phyloP scores from a whole-genome alignment of 352 stramenopile genomes.

The Phytophthora melonis region DNA sequence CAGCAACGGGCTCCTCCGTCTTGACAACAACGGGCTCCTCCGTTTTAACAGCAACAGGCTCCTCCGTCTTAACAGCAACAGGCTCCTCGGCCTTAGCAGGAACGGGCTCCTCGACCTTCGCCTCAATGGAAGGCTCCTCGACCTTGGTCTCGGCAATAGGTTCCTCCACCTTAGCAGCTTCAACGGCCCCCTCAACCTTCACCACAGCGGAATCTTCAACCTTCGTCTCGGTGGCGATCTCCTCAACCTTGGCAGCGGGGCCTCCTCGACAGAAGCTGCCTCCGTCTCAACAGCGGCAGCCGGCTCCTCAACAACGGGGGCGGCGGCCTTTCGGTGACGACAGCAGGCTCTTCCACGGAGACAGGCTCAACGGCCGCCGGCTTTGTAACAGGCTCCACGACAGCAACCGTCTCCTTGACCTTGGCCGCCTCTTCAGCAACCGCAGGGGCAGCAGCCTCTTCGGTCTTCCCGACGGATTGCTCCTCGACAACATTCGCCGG shows the following conservation, averaged over 20 bases:
- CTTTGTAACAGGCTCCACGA: constrained; percentile 13
- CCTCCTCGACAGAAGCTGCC: background rate
- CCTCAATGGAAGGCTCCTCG: constrained; percentile 12
- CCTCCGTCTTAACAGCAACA: background rate
- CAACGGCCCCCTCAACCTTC: constrained; percentile 2
- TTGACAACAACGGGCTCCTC: constrained; percentile 4
- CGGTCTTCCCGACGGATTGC: constrained; percentile 3
- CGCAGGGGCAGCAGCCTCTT: constrained; percentile 12
- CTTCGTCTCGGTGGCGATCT: background rate
- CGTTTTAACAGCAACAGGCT: constrained; percentile 5
- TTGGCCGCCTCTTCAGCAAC: constrained; percentile 3
- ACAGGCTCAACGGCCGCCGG: background rate
- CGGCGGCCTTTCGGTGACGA: constrained; percentile 13
- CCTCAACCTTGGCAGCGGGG: constrained; percentile 8
- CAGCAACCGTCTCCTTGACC: constrained; percentile 9
- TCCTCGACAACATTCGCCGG: constrained; percentile 6
- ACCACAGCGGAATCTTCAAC: background rate
- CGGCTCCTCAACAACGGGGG: constrained; percentile 12
- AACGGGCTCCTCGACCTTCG: constrained; percentile 2
- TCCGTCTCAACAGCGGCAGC: constrained; percentile 6
- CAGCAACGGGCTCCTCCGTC: background rate
- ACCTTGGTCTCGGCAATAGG: no score
- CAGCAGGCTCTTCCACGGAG: constrained; percentile 11
- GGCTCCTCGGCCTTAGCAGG: constrained; percentile 6
- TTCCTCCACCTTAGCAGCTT: background rate